Base-by-base conservation (phyloP, 2,329 filamentous ascomycete species). In the Venturia carpophila region DNA sequence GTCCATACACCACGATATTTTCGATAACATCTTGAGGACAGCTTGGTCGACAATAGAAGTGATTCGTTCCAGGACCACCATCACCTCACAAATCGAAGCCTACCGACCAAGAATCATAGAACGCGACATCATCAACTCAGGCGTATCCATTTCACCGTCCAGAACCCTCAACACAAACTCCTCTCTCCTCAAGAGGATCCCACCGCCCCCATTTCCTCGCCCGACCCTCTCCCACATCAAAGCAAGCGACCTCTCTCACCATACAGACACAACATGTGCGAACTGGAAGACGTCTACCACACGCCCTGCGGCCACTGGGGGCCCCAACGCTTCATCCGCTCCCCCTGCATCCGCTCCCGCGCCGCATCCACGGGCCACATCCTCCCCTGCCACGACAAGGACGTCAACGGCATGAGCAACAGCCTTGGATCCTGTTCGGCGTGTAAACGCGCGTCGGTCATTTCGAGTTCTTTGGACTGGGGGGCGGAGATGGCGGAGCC, bases 211-310 rank as follows among this genome's bases (percentile, higher is more conserved):
- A 27, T 5, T 2, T 17, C 21, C 47, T 27, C 47, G 9, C 47
- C 9, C 11, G 3, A 19, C 19, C 19, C 45, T 9, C 45, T n/a
- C n/a, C n/a, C n/a, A 47, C 21, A 21, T 6, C n/a, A 47, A 47
- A 24, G n/a, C 45, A 9, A 21, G 1, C 4, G 24, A 3, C 45
- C 27, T 15, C 49, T 15, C 27, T 21, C 11, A 15, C 1, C 3
- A 55, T 24, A 15, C 30, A 10, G 37, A 43, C 55, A 58, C 15
- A 64, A 24, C 3, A 75, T 75, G 73, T 75, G 73, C 66, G 68
- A 71, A 49, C 70, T 70, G 4, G 70, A 74, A 66, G 67, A 73
- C 65, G 70, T 74, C 39, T 75, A 71, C 55, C 72, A 74, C 62
- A 67, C 34, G 55, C 17, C 42, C 11, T 75, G 73, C 63, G 66